Conservation (phyloP, 2,329 filamentous ascomycete species). For the Fusarium tupiense region DNA sequence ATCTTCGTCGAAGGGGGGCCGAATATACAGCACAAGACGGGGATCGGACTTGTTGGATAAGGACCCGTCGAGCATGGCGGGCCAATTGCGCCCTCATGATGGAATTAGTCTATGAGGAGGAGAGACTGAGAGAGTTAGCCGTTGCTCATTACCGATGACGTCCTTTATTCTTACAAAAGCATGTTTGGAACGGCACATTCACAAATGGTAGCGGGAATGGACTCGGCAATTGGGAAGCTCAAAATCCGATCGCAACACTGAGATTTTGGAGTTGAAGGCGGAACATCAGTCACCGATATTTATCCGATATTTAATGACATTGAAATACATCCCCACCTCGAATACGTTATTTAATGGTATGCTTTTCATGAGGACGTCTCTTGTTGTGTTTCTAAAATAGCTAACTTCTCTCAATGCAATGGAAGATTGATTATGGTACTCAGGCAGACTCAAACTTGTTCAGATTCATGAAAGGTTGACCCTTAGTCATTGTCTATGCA, state of each 20-base stretch:
- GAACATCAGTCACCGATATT: slow-evolving; percentile 30
- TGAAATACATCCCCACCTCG: neutral
- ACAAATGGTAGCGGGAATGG: slow-evolving; percentile 20
- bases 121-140: slow-evolving; percentile 31
- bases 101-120: slow-evolving; percentile 43
- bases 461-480: neutral
- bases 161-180: slow-evolving; percentile 30
- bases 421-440: neutral
- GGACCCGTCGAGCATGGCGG: slow-evolving; percentile 56
- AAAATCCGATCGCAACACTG: slow-evolving; percentile 33
- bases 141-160: neutral
- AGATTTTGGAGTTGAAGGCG: slow-evolving; percentile 38
- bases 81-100: slow-evolving; percentile 58
- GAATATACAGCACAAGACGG: slow-evolving; percentile 49
- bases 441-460: neutral
- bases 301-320: slow-evolving; percentile 26
- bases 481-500: neutral
- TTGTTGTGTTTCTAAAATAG: neutral
- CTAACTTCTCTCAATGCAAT: neutral
- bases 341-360: neutral
- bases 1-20: slow-evolving; percentile 43
- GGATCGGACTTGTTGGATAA: slow-evolving; percentile 48
- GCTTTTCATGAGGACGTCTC: neutral
- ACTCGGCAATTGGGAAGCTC: slow-evolving; percentile 31
- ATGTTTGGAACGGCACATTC: slow-evolving; percentile 38